Evolutionary conservation across 192 early-diverging fungal genomes (phyloP).

Genomic region (Backusella westeae): DNA sequence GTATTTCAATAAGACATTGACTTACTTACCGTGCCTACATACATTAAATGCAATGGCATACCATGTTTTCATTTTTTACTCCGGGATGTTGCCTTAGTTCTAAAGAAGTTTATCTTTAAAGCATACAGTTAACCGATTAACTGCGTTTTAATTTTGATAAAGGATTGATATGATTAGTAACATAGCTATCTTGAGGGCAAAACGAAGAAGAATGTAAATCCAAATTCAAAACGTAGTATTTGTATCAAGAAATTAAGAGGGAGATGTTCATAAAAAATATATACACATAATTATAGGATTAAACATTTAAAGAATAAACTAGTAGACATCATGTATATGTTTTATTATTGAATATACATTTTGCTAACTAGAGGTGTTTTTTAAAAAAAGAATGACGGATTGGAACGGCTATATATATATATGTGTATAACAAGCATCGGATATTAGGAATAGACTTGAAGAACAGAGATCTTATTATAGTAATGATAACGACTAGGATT

Average conservation of each 20-base stretch:
- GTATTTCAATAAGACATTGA: too few relatives aligned
- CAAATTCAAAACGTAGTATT: not conserved
- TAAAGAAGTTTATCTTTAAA: too few relatives aligned
- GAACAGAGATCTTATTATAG: not conserved
- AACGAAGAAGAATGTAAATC: not conserved
- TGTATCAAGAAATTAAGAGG: not conserved
- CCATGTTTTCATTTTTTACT: too few relatives aligned
- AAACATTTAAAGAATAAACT: not conserved
- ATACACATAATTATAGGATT: not conserved
- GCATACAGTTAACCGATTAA: too few relatives aligned
- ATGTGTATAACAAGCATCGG: not conserved
- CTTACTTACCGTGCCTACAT: too few relatives aligned
- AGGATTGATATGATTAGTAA: too few relatives aligned
- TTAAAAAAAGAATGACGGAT: not conserved
- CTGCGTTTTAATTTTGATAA: too few relatives aligned
- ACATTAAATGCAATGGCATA: too few relatives aligned
- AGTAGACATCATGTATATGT: not conserved
- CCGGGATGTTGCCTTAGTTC: too few relatives aligned
- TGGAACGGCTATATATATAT: not conserved
- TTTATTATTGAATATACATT: not conserved
- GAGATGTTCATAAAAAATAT: not conserved
- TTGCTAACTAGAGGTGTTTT: not conserved
- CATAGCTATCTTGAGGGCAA: not conserved
- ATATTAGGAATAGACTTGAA: not conserved
- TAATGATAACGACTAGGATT: not conserved